Percentiles rank a stretch among this genome's conserved stretches.
phyloP scores from a whole-genome alignment of 225 moss, liverwort and hornwort species.

The Marchantia paleacea region DNA sequence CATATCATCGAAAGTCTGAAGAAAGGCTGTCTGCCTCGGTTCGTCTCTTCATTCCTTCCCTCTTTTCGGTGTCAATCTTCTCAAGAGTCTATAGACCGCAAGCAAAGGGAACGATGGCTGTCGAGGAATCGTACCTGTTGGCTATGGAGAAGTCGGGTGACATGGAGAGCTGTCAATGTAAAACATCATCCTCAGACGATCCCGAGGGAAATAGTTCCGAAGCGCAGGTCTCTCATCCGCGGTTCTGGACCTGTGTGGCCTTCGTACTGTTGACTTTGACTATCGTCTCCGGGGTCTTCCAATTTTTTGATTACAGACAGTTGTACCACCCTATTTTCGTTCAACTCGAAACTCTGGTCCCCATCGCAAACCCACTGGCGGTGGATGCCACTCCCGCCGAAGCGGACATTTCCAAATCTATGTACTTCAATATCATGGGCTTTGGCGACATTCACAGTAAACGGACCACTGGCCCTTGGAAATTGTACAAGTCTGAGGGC shows the following conservation, averaged over 20 bases:
- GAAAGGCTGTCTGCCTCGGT: too few species aligned
- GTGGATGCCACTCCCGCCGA: too few species aligned
- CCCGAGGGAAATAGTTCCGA: not conserved
- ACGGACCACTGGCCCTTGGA: not conserved
- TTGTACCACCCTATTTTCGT: too few species aligned
- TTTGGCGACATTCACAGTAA: not conserved
- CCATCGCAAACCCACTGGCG: not conserved
- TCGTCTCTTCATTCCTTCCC: not conserved
- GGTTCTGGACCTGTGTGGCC: conserved; percentile 16
- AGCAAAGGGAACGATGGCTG: not conserved
- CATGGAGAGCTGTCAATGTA: not conserved
- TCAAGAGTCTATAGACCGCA: not conserved
- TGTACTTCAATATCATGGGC: not conserved
- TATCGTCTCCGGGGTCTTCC: conserved; percentile 4
- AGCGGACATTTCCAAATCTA: not conserved
- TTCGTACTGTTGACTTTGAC: conserved; percentile 6
- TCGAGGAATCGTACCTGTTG: not conserved
- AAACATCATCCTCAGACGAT: not conserved
- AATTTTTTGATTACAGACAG: not conserved
- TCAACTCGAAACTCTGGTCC: not conserved
- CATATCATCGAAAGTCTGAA: not conserved
- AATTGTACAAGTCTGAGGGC: conserved; percentile 11
- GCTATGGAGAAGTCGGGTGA: not conserved
- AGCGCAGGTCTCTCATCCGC: not conserved
- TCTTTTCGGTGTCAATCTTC: not conserved